Base-by-base conservation (phyloP, 139 green algal genomes). In the Micractinium conductrix region DNA sequence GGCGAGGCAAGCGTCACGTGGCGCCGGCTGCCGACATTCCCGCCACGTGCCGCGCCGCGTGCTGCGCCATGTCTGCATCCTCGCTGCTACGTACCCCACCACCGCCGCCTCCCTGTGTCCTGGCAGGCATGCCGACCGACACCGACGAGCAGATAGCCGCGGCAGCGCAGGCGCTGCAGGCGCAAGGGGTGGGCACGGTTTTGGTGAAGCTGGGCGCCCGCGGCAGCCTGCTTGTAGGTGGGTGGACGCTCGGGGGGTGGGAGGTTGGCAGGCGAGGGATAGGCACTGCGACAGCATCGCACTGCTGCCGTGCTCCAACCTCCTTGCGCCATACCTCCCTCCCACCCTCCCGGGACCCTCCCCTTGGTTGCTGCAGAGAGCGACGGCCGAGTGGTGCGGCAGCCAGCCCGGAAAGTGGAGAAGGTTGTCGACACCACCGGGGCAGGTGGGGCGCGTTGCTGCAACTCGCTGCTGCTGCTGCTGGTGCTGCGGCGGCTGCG, bases 131-230 rank as follows among this genome's bases (percentile, higher is more conserved):
- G 70, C 76, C 76, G 0, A 82, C 76, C 2, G 76, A 82, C 14
- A 73, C 37, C 4, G 76, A 82, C 40, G 76, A 82, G 53, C 55
- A 82, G 38, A 72, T 82, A n/a, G 76, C 72, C 38, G 76, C 38
- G 38, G 76, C 76, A 4, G 76, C 76, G 38, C 76, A 40, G 37
- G 38, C 16, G 28, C 76, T 82, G 76, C 76, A 28, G 24, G 62
- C 6, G 12, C 76, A 82, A 33, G 76, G 76, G 1, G 76, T 82
- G 38, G 55, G 28, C 38, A 70, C 76, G 1, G 76, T 82, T 38
- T 58, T 82, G 33, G 76, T 82, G 1, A 82, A 82, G 76, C 76
- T 82, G 38, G 76, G 76, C 38, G 38, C 76, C 9, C 76, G 76
- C 10, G 76, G 76, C 38, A 82, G 76, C 76, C 38, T 81, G 53